Percentiles rank a stretch among this genome's conserved stretches.
These are phyloP conservation scores for Quercus alba DNA, from an alignment of 306 rosid genomes.

Conservation along the genomic window DNA sequence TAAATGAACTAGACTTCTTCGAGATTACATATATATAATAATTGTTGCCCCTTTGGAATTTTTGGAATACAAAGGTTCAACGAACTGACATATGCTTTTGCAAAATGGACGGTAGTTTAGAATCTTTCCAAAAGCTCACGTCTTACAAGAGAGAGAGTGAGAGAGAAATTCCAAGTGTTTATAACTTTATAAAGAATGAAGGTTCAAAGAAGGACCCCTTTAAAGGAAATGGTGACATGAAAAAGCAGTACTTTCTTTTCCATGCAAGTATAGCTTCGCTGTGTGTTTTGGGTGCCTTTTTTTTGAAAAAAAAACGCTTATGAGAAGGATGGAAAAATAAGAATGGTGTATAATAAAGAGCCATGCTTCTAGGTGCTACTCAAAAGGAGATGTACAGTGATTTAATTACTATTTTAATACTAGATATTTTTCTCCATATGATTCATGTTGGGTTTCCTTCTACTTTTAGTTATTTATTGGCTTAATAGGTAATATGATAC, in stretches of 20 bases:
- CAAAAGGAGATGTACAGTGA: not conserved
- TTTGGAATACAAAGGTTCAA: conserved; percentile 11
- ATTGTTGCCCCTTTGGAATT: conserved; percentile 14
- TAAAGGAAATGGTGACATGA: not conserved
- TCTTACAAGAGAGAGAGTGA: not conserved
- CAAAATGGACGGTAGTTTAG: conserved; percentile 12
- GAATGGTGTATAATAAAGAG: not conserved
- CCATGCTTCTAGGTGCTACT: not conserved
- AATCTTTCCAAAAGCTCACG: conserved; percentile 17
- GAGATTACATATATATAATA: not conserved
- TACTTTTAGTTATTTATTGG: too few species aligned
- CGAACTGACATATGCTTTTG: conserved; percentile 21
- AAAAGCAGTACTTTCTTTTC: not conserved
- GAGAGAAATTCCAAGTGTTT: not conserved
- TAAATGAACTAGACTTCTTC: too few species aligned
- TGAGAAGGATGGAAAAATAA: not conserved
- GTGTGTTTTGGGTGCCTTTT: not conserved
- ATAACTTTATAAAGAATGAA: conserved; percentile 6
- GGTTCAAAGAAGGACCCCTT: not conserved
- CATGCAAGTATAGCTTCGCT: not conserved
- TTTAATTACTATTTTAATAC: not conserved
- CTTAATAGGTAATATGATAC: too few species aligned
- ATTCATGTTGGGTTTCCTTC: not conserved
- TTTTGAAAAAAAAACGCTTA: not conserved
- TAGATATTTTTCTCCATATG: not conserved